These are phyloP conservation scores for Wickerhamiella qilinensis DNA, from an alignment of 805 yeast genomes.

Conservation along the genomic window DNA sequence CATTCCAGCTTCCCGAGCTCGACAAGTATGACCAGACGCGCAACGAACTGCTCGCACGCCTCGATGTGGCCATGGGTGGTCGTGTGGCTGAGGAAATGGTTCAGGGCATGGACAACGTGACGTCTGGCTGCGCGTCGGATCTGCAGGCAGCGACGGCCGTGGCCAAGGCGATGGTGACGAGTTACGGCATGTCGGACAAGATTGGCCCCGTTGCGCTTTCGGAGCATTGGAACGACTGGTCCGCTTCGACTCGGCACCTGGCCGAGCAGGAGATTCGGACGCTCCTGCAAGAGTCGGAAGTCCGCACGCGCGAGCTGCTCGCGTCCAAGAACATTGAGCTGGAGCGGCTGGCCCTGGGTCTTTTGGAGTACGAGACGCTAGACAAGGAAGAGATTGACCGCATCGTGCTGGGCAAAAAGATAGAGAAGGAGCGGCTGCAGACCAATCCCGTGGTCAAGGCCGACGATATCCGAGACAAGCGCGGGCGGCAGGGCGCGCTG, in stretches of 20 bases:
- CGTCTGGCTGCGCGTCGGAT: conserved; percentile 91
- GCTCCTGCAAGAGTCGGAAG: conserved; percentile 57
- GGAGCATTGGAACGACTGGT: conserved; percentile 93
- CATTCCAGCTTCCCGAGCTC: conserved; percentile 96
- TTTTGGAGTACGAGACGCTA: conserved; percentile 87
- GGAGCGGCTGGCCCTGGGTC: conserved; percentile 78
- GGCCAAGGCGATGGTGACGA: conserved; percentile 93
- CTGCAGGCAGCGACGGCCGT: conserved; percentile 76
- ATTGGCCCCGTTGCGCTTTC: conserved; percentile 86
- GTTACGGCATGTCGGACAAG: conserved; percentile 87
- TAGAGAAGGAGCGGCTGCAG: conserved; percentile 45
- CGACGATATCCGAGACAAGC: conserved; percentile 20
- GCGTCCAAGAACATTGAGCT: conserved; percentile 50
- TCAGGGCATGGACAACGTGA: conserved; percentile 82
- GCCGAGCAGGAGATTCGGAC: conserved; percentile 88
- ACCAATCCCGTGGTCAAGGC: conserved; percentile 60
- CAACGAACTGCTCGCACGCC: conserved; percentile 73
- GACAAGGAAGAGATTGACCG: conserved; percentile 81
- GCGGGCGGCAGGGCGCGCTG: conserved; percentile 3
- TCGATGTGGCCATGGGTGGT: conserved; percentile 99
- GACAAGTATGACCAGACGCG: conserved; percentile 90
- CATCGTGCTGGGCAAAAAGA: conserved; percentile 62
- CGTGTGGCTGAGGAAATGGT: conserved; percentile 90
- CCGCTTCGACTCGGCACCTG: conserved; percentile 66
- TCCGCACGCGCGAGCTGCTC: conserved; percentile 58